Evolutionary conservation across 306 rosid species (phyloP).

Genomic region (Dicorynia guianensis): DNA sequence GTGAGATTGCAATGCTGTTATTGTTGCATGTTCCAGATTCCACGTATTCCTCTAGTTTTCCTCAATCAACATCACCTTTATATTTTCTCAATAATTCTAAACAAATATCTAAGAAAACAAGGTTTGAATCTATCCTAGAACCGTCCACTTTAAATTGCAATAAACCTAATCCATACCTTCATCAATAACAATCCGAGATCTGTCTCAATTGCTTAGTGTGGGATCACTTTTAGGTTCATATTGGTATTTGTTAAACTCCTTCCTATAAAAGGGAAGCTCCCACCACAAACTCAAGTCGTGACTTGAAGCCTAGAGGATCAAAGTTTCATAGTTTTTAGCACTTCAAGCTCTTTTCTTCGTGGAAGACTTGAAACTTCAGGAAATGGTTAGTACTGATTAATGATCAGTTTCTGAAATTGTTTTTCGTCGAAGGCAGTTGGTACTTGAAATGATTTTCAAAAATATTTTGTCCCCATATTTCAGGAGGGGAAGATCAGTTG

Average conservation of each 20-base stretch:
- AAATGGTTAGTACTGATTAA: conserved; percentile 49
- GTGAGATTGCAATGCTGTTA: conserved; percentile 29
- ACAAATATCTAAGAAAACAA: conserved; percentile 42
- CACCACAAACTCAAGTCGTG: conserved; percentile 38
- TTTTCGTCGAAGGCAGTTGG: conserved; percentile 26
- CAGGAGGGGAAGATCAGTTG: conserved; percentile 79
- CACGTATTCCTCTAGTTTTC: conserved; percentile 40
- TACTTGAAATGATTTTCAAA: conserved; percentile 8
- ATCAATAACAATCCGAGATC: not conserved
- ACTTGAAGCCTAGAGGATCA: conserved; percentile 38
- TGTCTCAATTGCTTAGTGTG: conserved; percentile 47
- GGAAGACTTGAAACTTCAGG: conserved; percentile 17
- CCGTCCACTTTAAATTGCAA: conserved; percentile 56
- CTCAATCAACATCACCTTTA: conserved; percentile 59
- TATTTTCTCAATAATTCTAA: conserved; percentile 5
- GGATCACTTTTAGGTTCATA: conserved; percentile 42
- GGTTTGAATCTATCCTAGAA: conserved; percentile 42
- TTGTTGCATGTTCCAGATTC: conserved; percentile 53
- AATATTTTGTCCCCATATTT: conserved; percentile 17
- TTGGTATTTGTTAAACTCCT: conserved; percentile 35
- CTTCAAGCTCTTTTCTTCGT: conserved; percentile 29
- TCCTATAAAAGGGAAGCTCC: conserved; percentile 69
- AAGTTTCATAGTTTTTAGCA: conserved; percentile 31
- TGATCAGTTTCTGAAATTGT: conserved; percentile 21
- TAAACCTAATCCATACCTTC: conserved; percentile 55